A percentile compares a stretch with the other conserved stretches of the same genome.
These are phyloP conservation scores for Pisolithus sp. DNA, from an alignment of 768 basidiomycete species.

Conservation along the genomic window DNA sequence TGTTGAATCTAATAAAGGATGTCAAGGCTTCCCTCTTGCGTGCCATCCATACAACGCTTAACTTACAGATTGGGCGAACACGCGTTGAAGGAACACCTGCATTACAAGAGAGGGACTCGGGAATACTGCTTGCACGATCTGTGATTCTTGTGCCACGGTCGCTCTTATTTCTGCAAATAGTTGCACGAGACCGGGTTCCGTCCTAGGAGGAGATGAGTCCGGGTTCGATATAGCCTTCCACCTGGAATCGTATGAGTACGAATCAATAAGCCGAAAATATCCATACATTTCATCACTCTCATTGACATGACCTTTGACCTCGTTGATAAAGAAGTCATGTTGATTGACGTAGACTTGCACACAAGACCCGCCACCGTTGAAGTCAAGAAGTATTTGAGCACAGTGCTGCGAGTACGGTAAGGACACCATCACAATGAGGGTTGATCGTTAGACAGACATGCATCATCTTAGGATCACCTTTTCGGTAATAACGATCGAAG, in stretches of 20 bases:
- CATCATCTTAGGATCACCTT: slow-evolving; percentile 99
- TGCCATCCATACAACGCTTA: neutral
- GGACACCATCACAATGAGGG: slow-evolving; percentile 3
- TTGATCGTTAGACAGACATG: slow-evolving; percentile 49
- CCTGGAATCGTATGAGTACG: slow-evolving; percentile 34
- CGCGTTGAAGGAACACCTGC: slow-evolving; percentile 95
- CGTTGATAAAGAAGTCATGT: slow-evolving; percentile 98
- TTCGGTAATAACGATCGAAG: slow-evolving; percentile 93
- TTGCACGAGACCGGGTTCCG: slow-evolving; percentile 71
- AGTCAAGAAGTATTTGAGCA: slow-evolving; percentile 92
- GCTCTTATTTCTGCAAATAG: slow-evolving; percentile 82
- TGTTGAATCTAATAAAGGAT: slow-evolving; percentile 74
- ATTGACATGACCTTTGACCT: slow-evolving; percentile 60
- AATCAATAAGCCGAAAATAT: neutral
- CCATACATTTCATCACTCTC: slow-evolving; percentile 49
- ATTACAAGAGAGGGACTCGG: slow-evolving; percentile 94
- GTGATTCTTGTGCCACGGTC: slow-evolving; percentile 92
- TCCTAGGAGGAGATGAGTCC: slow-evolving; percentile 65
- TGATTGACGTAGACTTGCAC: slow-evolving; percentile 99
- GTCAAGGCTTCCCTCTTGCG: neutral
- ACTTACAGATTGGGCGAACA: slow-evolving; percentile 90
- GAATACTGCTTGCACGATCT: slow-evolving; percentile 98
- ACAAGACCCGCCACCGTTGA: slow-evolving; percentile 95
- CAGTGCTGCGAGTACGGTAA: slow-evolving; percentile 65
- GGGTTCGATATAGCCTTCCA: slow-evolving; percentile 83